phyloP scores from a whole-genome alignment of 345 rosid species.

The Linum lewisii region DNA sequence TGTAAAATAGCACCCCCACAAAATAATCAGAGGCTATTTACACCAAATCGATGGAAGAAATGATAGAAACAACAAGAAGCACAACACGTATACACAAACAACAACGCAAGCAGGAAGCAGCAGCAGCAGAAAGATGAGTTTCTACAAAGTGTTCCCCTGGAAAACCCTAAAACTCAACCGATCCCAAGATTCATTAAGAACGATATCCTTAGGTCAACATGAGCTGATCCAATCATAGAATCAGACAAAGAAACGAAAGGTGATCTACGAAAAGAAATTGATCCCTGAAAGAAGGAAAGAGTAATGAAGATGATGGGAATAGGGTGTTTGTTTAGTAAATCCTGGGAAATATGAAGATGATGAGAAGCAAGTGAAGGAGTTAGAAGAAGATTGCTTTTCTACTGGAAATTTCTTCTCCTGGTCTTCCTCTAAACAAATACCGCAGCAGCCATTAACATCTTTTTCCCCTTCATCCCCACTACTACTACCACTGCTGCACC shows the following conservation, averaged over 20 bases:
- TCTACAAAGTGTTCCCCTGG: constrained; percentile 1
- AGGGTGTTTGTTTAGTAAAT: constrained; percentile 21
- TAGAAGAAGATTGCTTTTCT: constrained; percentile 55
- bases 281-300: background rate
- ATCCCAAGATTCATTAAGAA: constrained; percentile 32
- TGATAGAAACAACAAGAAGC: constrained; percentile 3
- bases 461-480: background rate
- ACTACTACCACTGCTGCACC: background rate
- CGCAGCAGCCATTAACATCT: background rate
- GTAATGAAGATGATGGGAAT: background rate
- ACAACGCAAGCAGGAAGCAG: background rate
- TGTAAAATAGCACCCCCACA: constrained; percentile 7
- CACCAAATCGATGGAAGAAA: constrained; percentile 14
- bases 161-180: constrained; percentile 16
- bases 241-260: constrained; percentile 10
- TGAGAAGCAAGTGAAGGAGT: constrained; percentile 51
- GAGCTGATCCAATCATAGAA: constrained; percentile 11
- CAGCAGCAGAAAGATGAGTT: background rate
- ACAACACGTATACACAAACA: background rate
- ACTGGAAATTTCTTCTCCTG: constrained; percentile 24
- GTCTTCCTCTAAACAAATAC: constrained; percentile 4
- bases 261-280: background rate
- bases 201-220: constrained; percentile 26
- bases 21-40: constrained; percentile 29
- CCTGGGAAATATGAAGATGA: constrained; percentile 57